These are phyloP conservation scores for Fusarium hainanense DNA, from an alignment of 2,329 filamentous ascomycete species.

Conservation along the genomic window DNA sequence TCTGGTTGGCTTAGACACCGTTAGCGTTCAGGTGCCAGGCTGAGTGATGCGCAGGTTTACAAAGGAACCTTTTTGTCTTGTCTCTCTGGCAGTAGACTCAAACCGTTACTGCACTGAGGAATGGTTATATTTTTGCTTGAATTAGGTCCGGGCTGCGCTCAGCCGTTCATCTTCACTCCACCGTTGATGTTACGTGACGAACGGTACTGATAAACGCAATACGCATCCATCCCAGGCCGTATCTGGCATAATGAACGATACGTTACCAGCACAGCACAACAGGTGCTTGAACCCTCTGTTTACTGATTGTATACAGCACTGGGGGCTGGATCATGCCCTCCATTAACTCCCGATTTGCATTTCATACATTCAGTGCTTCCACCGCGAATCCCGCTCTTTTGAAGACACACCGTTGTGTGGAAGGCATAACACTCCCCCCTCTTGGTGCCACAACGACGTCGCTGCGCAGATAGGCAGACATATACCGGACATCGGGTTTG, in stretches of 20 bases:
- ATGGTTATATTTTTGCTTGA: slow-evolving; percentile 28
- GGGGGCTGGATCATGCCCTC: slow-evolving; percentile 10
- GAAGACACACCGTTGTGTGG: slow-evolving; percentile 30
- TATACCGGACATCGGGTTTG: neutral
- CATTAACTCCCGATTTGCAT: slow-evolving; percentile 20
- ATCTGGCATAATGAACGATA: slow-evolving; percentile 20
- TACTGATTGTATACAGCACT: neutral
- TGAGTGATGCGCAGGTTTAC: slow-evolving; percentile 1
- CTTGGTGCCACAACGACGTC: slow-evolving; percentile 26
- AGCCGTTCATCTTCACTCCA: slow-evolving; percentile 36
- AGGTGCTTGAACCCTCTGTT: neutral
- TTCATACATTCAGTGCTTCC: slow-evolving; percentile 5
- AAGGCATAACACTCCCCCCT: slow-evolving; percentile 35
- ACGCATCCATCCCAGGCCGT: slow-evolving; percentile 26
- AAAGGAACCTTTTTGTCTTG: slow-evolving; percentile 22
- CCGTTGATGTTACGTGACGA: slow-evolving; percentile 40
- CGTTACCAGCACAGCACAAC: slow-evolving; percentile 13
- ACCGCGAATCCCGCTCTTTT: slow-evolving; percentile 39
- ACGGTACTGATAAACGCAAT: slow-evolving; percentile 19
- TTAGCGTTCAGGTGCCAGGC: slow-evolving; percentile 8
- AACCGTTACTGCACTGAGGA: slow-evolving; percentile 24
- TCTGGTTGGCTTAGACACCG: slow-evolving; percentile 18
- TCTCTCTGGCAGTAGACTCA: slow-evolving; percentile 9
- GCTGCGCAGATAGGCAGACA: slow-evolving; percentile 32
- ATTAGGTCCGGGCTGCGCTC: slow-evolving; percentile 27